Conservation (phyloP, 306 rosid species). For the Coriaria nepalensis region DNA sequence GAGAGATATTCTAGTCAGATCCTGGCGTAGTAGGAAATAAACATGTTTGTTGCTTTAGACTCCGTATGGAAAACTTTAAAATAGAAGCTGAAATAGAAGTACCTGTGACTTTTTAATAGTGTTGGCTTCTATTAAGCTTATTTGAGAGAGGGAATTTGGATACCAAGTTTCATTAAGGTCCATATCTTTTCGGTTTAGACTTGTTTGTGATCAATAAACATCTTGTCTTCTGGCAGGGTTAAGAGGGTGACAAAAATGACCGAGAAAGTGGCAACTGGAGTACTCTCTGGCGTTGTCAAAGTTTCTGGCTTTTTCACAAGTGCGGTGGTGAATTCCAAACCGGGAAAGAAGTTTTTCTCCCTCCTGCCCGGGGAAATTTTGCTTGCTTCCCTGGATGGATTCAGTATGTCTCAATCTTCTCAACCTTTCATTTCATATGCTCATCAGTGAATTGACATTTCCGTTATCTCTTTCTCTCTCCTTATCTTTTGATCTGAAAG, state of each 20-base stretch:
- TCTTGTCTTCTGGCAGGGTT: slow-evolving; percentile 31
- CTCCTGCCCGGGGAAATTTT: slow-evolving; percentile 39
- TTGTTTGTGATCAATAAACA: neutral
- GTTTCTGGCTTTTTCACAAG: slow-evolving; percentile 45
- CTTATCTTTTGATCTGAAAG: neutral
- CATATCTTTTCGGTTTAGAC: slow-evolving; percentile 13
- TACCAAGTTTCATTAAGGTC: neutral
- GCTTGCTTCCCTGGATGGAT: slow-evolving; percentile 41
- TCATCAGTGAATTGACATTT: neutral
- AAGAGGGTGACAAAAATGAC: slow-evolving; percentile 82
- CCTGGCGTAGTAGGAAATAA: too few species aligned
- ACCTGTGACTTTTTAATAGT: too few species aligned
- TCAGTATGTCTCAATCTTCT: slow-evolving; percentile 20
- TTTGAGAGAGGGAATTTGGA: too few species aligned
- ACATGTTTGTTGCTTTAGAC: too few species aligned
- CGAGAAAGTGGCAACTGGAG: slow-evolving; percentile 74
- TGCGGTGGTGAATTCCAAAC: slow-evolving; percentile 47
- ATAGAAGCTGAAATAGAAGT: too few species aligned
- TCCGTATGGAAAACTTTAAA: too few species aligned
- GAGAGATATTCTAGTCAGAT: too few species aligned
- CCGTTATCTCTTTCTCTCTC: neutral
- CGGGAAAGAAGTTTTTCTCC: slow-evolving; percentile 37
- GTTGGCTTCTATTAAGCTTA: too few species aligned
- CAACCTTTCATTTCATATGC: neutral
- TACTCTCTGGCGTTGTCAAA: slow-evolving; percentile 68